Base-by-base conservation (phyloP, 306 rosid genomes). In the Dalbergia oliveri region DNA sequence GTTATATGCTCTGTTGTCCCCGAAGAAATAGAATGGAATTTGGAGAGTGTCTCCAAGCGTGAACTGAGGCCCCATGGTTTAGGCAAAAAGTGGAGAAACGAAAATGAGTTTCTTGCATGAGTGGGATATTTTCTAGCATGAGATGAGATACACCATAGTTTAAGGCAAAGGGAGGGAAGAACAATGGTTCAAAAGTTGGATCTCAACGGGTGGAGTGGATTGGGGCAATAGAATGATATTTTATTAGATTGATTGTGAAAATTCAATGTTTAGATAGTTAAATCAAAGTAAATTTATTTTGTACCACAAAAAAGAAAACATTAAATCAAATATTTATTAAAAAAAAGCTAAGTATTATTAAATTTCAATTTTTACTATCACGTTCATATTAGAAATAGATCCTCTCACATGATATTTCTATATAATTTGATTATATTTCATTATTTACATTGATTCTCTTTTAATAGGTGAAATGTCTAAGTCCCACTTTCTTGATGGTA, bases 111-210 rank as follows among this genome's bases (percentile, higher is more conserved):
- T 72, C 19, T 35, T 39, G 60, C 49, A 63, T 57, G 44, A 33
- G 43, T 64, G 3, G 65, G 86, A 83, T 83, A 84, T 84, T 84
- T 84, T 67, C 63, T 14, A 74, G 81, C 77, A 67, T 37, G 76
- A 73, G 16, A 66, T 39, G 72, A 59, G 62, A 73, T 67, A 59
- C 73, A 73, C 62, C 83, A 51, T 58, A 33, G 76, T 72, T 83
- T 67, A 47, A 79, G 84, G 80, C 21, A 69, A 67, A 69, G 15
- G 37, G 74, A 43, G 13, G 80, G 80, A 13, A 57, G 44, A 31
- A 14, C 37, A 37, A 31, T 21, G 41, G 23, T 69, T 59, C 16
- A 72, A 45, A 56, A 37, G 66, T 59, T 63, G 62, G 26, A 56
- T 54, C 69, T 65, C 45, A 18, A 26, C 78, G 53, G 64, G 74